These are phyloP conservation scores for Ceratocystis albifundus DNA, from an alignment of 2,329 filamentous ascomycete genomes.

Conservation along the genomic window DNA sequence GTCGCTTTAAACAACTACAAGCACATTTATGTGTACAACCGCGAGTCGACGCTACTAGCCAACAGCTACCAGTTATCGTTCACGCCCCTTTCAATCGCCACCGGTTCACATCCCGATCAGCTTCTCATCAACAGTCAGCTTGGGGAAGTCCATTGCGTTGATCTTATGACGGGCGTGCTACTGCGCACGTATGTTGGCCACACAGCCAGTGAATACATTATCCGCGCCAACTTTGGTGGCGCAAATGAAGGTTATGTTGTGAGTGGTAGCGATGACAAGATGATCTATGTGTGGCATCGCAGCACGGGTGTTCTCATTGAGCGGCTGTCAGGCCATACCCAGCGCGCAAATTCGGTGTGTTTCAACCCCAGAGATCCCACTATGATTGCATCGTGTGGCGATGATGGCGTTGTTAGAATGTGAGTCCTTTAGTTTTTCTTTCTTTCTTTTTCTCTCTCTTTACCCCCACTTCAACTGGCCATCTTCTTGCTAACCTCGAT, in stretches of 20 bases:
- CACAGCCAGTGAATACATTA: constrained; percentile 62
- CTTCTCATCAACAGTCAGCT: constrained; percentile 74
- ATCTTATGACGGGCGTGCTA: constrained; percentile 60
- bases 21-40: constrained; percentile 72
- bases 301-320: constrained; percentile 66
- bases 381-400: constrained; percentile 83
- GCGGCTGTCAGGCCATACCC: constrained; percentile 60
- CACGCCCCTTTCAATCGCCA: constrained; percentile 64
- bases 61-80: constrained; percentile 39
- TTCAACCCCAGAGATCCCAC: constrained; percentile 78
- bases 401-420: constrained; percentile 78
- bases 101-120: constrained; percentile 69
- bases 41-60: constrained; percentile 57
- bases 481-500: background rate
- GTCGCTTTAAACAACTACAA: constrained; percentile 62
- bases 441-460: background rate
- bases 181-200: constrained; percentile 67
- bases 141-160: constrained; percentile 65
- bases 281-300: constrained; percentile 84
- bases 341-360: constrained; percentile 72
- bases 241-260: constrained; percentile 85
- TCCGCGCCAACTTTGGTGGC: constrained; percentile 75
- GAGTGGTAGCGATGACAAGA: constrained; percentile 72
- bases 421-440: constrained; percentile 43
- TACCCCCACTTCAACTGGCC: background rate